Base-by-base conservation (phyloP, 352 stramenopile species). In the Phytophthora fragariae region DNA sequence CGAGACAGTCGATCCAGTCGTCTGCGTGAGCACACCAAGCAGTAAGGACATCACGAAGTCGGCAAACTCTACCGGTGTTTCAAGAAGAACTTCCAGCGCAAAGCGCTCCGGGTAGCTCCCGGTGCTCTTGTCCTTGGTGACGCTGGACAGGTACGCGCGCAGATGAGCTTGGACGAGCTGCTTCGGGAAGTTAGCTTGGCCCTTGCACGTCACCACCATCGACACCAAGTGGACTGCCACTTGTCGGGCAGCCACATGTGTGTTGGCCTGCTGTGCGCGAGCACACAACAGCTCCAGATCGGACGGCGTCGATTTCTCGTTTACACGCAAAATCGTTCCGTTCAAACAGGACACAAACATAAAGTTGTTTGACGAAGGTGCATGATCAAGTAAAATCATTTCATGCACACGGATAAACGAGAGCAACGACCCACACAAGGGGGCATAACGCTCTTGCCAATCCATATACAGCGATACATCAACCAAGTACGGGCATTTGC, bases 351-450 rank as follows among this genome's bases (percentile, higher is more conserved):
- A 89, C 52, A 94, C 74, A 81, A 92, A 88, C 70, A 83, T 76
- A 47, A 88, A 78, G 49, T 70, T 77, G 70, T 63, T 81, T 54
- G 77, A 73, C 24, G 74, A 61, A 5, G 72, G 63, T 70, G 74
- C 87, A 92, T 92, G 85, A 92, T 94, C 87, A 90, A 81, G 31
- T 59, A 85, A 58, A 80, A 92, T 92, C 84, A 92, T 89, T 75
- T 94, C 88, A 91, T 94, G 83, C 86, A 85, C 76, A 62, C 82
- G 76, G 79, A 94, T 76, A 84, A 94, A 94, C 46, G 63, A 72
- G 65, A 77, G 83, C 75, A 94, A 68, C 3, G 84, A 54, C 53
- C 86, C 88, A 78, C 85, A 92, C 39, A 82, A 76, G 1, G 80
- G 82, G 47, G 76, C 86, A 80, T 87, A 94, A 17, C 62, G 73